Evolutionary conservation across 805 yeast genomes (phyloP).

Genomic region (Priceomyces melissophilus): DNA sequence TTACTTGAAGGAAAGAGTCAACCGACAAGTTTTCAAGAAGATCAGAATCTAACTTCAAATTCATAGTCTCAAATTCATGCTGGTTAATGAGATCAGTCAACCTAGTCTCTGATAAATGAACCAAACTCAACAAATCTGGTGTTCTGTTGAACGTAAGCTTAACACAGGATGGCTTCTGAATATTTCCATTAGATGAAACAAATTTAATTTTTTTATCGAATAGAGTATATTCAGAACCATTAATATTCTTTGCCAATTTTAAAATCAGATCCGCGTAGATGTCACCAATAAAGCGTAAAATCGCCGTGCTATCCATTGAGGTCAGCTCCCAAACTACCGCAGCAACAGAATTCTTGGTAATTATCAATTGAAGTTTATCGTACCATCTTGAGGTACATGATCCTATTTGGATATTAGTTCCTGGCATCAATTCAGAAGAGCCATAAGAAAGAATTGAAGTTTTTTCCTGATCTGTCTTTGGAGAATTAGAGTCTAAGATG

Average conservation of each 20-base stretch:
- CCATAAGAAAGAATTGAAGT: slow-evolving; percentile 53
- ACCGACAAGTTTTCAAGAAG: slow-evolving; percentile 41
- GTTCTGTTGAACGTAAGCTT: slow-evolving; percentile 36
- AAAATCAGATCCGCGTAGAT: slow-evolving; percentile 56
- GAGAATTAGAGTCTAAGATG: slow-evolving; percentile 47
- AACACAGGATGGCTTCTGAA: slow-evolving; percentile 33
- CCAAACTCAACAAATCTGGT: slow-evolving; percentile 44
- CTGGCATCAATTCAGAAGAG: slow-evolving; percentile 37
- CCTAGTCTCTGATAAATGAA: slow-evolving; percentile 56
- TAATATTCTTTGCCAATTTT: slow-evolving; percentile 54
- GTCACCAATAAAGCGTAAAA: slow-evolving; percentile 53
- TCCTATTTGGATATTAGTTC: slow-evolving; percentile 50
- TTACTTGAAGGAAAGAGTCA: slow-evolving; percentile 51
- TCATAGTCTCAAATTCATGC: slow-evolving; percentile 49
- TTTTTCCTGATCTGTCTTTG: slow-evolving; percentile 45
- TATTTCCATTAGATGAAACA: slow-evolving; percentile 34
- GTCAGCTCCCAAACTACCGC: slow-evolving; percentile 60
- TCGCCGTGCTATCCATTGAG: slow-evolving; percentile 57
- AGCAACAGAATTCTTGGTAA: slow-evolving; percentile 54
- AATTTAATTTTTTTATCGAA: slow-evolving; percentile 40
- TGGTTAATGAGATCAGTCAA: slow-evolving; percentile 56
- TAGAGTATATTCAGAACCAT: slow-evolving; percentile 53
- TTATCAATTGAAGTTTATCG: slow-evolving; percentile 53
- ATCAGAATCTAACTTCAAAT: slow-evolving; percentile 32
- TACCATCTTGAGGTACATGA: slow-evolving; percentile 60